Evolutionary conservation across 208 protist genomes (phyloP), one percentile per base, ranked within the genome.

Genomic region (Acanthamoeba sp.): DNA sequence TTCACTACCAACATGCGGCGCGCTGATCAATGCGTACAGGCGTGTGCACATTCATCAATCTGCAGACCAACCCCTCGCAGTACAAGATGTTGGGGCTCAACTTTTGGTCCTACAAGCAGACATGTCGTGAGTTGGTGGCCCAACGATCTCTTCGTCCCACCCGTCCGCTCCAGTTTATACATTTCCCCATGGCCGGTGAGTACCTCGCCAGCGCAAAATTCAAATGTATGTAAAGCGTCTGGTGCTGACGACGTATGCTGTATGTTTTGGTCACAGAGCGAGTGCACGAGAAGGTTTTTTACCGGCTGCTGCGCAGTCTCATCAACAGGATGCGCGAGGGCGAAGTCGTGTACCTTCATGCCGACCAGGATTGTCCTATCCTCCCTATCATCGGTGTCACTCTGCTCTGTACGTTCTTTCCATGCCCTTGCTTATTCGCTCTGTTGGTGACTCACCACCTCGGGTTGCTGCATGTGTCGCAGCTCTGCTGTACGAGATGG

Each of bases 91-190:
- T 82, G 22, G 73, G 73, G 16, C 73, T 82, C 22, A 38, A 82
- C 22, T 82, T 82, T 18, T 82, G 73, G 73, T 82, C 73, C 36
- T 82, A 82, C 73, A 82, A 82, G 73, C 73, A 82, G 73, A 82
- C 73, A 2, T 82, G 73, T 29, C 73, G 73, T 50, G 73, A 82
- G 42, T 18, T 82, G 36, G 73, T 82, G 10, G 40, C 73, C 3
- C 73, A 82, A 38, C 73, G 73, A 2, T 3, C 38, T 1, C 73
- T 82, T 32, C 73, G 73, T 18, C 40, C 42, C 20, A 82, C 73
- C 10, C 73, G 73, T 22, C 73, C 73, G 73, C 73, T 82, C 18
- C 34, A 82, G 38, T 82, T 82, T 32, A 38, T 82, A 2, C 73
- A 82, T 38, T 82, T 82, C 40, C 73, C 73, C 42, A 32, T 82